These are phyloP conservation scores for Erythrobasidium hasegawianum DNA, from an alignment of 1,284 basidiomycete species.

Conservation along the genomic window DNA sequence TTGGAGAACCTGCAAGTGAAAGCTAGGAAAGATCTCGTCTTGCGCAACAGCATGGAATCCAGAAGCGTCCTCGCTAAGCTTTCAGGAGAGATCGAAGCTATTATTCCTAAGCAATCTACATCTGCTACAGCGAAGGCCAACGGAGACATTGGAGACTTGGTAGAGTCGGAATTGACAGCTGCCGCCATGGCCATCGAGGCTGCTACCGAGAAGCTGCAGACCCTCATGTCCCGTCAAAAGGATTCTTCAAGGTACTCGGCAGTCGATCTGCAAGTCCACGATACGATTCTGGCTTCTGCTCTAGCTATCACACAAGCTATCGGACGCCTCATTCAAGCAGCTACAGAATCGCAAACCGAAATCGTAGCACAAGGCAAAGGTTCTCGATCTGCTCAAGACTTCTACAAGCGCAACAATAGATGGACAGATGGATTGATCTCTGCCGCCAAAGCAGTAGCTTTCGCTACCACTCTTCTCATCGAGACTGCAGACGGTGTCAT, in stretches of 20 bases:
- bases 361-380: conserved; percentile 95
- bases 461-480: conserved; percentile 93
- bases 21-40: conserved; percentile 79
- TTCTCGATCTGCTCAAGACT: conserved; percentile 81
- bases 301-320: conserved; percentile 95
- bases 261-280: conserved; percentile 93
- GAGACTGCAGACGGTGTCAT: conserved; percentile 97
- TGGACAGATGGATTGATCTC: conserved; percentile 99
- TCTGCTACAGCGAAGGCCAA: conserved; percentile 66
- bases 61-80: conserved; percentile 76
- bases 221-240: conserved; percentile 82
- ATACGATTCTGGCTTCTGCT: conserved; percentile 89
- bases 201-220: conserved; percentile 83
- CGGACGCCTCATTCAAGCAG: conserved; percentile 87
- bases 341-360: conserved; percentile 95
- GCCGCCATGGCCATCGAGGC: conserved; percentile 90
- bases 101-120: conserved; percentile 77
- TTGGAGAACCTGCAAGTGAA: conserved; percentile 56
- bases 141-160: conserved; percentile 93
- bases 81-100: conserved; percentile 77
- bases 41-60: conserved; percentile 83
- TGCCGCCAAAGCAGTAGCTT: conserved; percentile 95
- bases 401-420: conserved; percentile 99
- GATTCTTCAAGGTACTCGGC: conserved; percentile 79
- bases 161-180: conserved; percentile 92